Evolutionary conservation across 257 asterid species (phyloP), one percentile per base, ranked within the genome.

Genomic region (Rehmannia glutinosa): DNA sequence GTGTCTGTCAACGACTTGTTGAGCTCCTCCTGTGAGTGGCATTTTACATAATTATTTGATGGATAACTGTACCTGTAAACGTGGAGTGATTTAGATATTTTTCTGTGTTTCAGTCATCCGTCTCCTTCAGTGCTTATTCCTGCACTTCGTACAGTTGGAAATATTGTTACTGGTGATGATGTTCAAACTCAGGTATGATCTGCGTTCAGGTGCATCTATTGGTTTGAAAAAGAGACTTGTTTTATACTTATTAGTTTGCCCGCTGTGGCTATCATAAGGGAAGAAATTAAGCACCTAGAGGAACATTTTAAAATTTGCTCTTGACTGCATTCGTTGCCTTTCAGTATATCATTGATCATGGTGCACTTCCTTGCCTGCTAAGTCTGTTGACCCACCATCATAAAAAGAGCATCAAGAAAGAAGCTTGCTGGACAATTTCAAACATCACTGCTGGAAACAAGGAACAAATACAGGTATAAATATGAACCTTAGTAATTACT

Each of bases 141-240:
- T 75, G 97, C 98, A 10, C 92, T 92, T 43, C 95, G 98, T 58
- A 87, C 98, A 1, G 94, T 87, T 68, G 98, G 97, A 47, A 92
- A 92, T 77, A 89, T 92, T 81, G 98, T 86, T 64, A 89, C 98
- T 24, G 98, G 98, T 62, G 95, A 92, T 77, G 97, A 92, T 77
- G 60, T 21, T 38, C 98, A 92, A 78, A 92, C 98, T 51, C 97
- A 92, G 90, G 98, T 84, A 66, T 51, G 70, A 9, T 38, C 50
- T 24, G 39, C 28, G 32, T 16, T 38, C n/a, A 23, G 24, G 13
- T 21, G 47, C 23, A 23, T 8, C 46, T 54, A n/a, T 57, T 24
- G 15, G 30, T 33, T 52, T 41, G 15, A 51, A 61, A 65, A 32
- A 25, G 20, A 6, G 12, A 59, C 47, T 64, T 28, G 12, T 51